Evolutionary conservation across 345 rosid genomes (phyloP), one percentile per base, ranked within the genome.

Genomic region (Arabis alpina): DNA sequence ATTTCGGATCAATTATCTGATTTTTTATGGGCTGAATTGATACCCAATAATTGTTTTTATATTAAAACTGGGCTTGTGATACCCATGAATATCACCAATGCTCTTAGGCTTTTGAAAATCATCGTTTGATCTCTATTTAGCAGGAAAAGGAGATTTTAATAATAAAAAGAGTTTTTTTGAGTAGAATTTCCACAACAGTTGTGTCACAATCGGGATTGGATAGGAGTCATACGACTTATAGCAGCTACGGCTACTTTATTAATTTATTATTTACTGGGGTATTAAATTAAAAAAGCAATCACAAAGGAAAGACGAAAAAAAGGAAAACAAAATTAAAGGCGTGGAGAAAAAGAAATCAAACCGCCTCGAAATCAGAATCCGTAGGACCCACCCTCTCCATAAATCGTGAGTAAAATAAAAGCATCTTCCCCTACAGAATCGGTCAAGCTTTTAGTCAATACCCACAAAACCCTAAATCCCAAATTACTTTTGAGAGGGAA

Each of bases 361-460:
- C 76, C 76, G 76, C 63, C 76, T 71, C 63, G 56, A 51, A 51
- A 28, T 28, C 3, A 37, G 68, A 61, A 64, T 27, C 51, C 15
- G 64, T 16, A 14, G 76, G 76, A 6, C 71, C 71, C 59, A 37
- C n/a, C 4, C 6, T 10, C 30, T 52, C 45, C 61, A 12, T 3
- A 27, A 40, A 49, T 49, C 13, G 36, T 41, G 64, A 45, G 42
- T 44, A 44, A 34, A 28, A 54, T 28, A 59, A 45, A 28, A 30
- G 30, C 39, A 65, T 58, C 67, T 54, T 63, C 66, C 14, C 66
- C 65, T 8, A 2, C 40, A 30, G 61, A 56, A 66, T 2, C 71
- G 77, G 71, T 73, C 67, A 73, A 73, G 68, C 61, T 32, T 51
- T 67, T 44, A 55, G 78, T 74, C 78, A 74, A 66, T 34, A 58